Evolutionary conservation across 1,284 basidiomycete species (phyloP).

Genomic region (Caloboletus firmus): DNA sequence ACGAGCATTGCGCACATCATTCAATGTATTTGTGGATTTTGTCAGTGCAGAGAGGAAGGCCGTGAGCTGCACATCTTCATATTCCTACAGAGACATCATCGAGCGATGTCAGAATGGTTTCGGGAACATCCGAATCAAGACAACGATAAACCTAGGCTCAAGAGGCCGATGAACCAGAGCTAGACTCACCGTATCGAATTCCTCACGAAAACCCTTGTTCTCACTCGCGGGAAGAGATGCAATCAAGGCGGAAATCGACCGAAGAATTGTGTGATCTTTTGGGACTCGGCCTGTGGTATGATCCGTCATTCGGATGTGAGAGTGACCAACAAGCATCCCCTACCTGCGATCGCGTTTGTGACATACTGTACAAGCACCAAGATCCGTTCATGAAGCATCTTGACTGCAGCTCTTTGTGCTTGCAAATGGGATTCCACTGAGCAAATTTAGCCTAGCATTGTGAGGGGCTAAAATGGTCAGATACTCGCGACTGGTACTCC

Average conservation of each 20-base stretch:
- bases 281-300: slow-evolving; percentile 53
- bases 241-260: slow-evolving; percentile 82
- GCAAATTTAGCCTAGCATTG: neutral
- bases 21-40: slow-evolving; percentile 82
- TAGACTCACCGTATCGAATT: slow-evolving; percentile 75
- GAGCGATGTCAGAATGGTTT: slow-evolving; percentile 2
- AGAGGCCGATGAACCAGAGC: neutral
- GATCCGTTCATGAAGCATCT: slow-evolving; percentile 94
- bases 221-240: slow-evolving; percentile 86
- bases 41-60: slow-evolving; percentile 87
- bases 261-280: slow-evolving; percentile 78
- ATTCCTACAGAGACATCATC: slow-evolving; percentile 62
- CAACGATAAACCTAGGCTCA: neutral
- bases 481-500: slow-evolving; percentile 71
- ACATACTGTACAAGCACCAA: slow-evolving; percentile 83
- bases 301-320: slow-evolving; percentile 1
- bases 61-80: slow-evolving; percentile 92
- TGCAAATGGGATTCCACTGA: slow-evolving; percentile 87
- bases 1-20: slow-evolving; percentile 68
- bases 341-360: slow-evolving; percentile 70
- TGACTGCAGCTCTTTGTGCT: slow-evolving; percentile 91
- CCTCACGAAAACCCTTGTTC: slow-evolving; percentile 74
- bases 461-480: neutral
- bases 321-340: slow-evolving; percentile 19
- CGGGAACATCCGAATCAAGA: neutral